These are phyloP conservation scores for Forsythia suspensa DNA, from an alignment of 257 asterid genomes.

Conservation along the genomic window DNA sequence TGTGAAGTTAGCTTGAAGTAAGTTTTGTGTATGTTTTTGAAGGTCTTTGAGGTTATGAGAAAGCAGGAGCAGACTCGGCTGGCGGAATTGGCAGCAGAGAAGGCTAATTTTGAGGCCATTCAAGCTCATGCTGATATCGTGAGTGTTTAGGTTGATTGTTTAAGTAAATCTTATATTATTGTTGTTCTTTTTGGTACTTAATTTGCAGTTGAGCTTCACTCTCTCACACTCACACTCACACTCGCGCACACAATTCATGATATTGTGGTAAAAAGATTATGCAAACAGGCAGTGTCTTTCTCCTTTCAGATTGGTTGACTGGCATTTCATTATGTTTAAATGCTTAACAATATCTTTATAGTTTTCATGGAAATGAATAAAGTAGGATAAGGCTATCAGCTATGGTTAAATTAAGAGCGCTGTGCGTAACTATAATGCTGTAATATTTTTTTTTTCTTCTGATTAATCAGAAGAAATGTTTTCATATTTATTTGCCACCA, in stretches of 20 bases:
- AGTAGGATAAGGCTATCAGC: too few species aligned
- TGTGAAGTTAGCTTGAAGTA: not conserved
- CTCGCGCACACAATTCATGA: not conserved
- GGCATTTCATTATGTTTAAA: not conserved
- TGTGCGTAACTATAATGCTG: too few species aligned
- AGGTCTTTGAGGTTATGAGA: slow-evolving; percentile 90
- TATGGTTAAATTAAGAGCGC: too few species aligned
- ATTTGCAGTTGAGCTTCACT: not conserved
- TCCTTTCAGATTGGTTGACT: not conserved
- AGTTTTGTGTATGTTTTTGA: slow-evolving; percentile 10
- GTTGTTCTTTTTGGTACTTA: not conserved
- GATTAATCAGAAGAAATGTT: too few species aligned
- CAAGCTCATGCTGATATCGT: slow-evolving; percentile 85
- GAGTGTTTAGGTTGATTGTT: slow-evolving; percentile 28
- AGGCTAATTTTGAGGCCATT: slow-evolving; percentile 70
- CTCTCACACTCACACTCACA: not conserved
- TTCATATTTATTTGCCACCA: too few species aligned
- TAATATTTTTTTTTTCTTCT: too few species aligned
- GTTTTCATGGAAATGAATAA: too few species aligned
- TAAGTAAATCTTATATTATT: slow-evolving; percentile 1
- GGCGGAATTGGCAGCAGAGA: slow-evolving; percentile 78
- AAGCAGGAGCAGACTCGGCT: slow-evolving; percentile 80
- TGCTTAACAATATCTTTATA: not conserved
- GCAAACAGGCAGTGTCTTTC: not conserved
- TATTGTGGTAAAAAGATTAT: not conserved